Conservation (phyloP, 441 rosid genomes). For the Daphne laureola region DNA sequence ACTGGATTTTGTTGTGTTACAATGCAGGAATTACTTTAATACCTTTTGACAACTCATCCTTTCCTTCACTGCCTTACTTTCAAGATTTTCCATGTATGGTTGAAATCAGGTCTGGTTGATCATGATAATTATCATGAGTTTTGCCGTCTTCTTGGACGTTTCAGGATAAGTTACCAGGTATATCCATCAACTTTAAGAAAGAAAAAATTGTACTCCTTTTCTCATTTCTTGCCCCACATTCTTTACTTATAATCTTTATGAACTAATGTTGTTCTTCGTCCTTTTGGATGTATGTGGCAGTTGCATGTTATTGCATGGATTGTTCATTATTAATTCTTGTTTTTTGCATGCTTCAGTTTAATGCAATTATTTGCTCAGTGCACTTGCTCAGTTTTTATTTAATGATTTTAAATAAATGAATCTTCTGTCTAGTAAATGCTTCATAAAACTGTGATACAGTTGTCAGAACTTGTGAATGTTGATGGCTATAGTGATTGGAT, state of each 20-base stretch:
- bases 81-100: slow-evolving; percentile 8
- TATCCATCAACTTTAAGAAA: slow-evolving; percentile 6
- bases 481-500: slow-evolving; percentile 99
- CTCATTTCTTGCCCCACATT: not conserved
- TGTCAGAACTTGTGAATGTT: slow-evolving; percentile 96
- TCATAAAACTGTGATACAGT: slow-evolving; percentile 42
- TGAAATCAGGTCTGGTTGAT: slow-evolving; percentile 89
- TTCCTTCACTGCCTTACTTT: too few species aligned
- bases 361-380: not conserved
- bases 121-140: slow-evolving; percentile 99
- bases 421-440: slow-evolving; percentile 6
- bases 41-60: too few species aligned
- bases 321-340: slow-evolving; percentile 6
- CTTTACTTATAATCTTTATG: slow-evolving; percentile 8
- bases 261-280: too few species aligned
- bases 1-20: too few species aligned
- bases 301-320: not conserved
- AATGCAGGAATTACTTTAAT: too few species aligned
- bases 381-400: too few species aligned
- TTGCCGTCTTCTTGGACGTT: slow-evolving; percentile 98
- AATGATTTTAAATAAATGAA: too few species aligned
- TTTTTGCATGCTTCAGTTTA: not conserved
- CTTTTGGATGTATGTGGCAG: not conserved
- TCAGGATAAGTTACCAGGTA: slow-evolving; percentile 95
- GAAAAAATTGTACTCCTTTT: not conserved